These are phyloP conservation scores for Amauroascus niger DNA, from an alignment of 2,329 filamentous ascomycete species.

Conservation along the genomic window DNA sequence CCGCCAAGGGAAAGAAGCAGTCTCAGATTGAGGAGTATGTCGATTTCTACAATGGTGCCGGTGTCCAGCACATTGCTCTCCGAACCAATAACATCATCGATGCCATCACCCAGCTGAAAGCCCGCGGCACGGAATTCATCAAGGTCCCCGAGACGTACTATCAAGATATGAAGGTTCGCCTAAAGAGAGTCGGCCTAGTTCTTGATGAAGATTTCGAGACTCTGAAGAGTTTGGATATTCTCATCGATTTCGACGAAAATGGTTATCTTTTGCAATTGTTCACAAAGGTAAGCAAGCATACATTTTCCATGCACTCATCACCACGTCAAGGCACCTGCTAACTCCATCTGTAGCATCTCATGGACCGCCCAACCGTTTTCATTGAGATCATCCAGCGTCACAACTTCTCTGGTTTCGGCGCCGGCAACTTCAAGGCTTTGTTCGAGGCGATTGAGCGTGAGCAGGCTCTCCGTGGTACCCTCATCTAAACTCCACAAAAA, in stretches of 20 bases:
- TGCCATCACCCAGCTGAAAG: conserved; percentile 66
- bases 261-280: conserved; percentile 72
- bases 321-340: neutral
- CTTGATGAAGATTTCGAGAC: conserved; percentile 82
- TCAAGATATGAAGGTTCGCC: conserved; percentile 59
- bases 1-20: conserved; percentile 78
- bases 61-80: conserved; percentile 89
- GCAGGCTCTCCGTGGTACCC: conserved; percentile 74
- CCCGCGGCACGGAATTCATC: conserved; percentile 90
- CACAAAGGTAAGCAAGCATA: conserved; percentile 46
- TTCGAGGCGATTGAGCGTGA: conserved; percentile 95
- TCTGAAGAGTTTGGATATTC: conserved; percentile 67
- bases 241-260: conserved; percentile 90
- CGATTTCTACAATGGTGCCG: conserved; percentile 77
- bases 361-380: conserved; percentile 92
- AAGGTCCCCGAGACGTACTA: conserved; percentile 82
- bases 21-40: conserved; percentile 93
- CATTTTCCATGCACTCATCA: neutral
- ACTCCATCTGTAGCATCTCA: conserved; percentile 50
- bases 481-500: conserved; percentile 36
- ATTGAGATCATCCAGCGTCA: conserved; percentile 93
- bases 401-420: conserved; percentile 83
- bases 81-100: conserved; percentile 70
- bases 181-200: conserved; percentile 52
- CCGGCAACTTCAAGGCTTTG: conserved; percentile 88